phyloP scores from a whole-genome alignment of 495 filamentous ascomycete species.

The Lasiosphaeria hispida region DNA sequence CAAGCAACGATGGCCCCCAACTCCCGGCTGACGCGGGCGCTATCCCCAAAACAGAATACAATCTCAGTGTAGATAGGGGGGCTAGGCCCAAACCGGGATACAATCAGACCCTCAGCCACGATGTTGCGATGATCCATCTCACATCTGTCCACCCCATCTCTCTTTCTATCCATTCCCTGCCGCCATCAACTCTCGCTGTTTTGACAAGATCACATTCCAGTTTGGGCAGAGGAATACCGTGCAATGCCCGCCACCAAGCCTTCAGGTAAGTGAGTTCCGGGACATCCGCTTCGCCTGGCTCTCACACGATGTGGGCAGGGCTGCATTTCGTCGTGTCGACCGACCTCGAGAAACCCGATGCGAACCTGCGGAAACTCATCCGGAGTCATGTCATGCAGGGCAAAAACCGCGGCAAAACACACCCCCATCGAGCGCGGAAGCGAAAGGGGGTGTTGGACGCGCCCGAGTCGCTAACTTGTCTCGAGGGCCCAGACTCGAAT shows the following conservation, averaged over 20 bases:
- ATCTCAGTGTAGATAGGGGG: neutral
- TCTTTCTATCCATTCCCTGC: too few species aligned
- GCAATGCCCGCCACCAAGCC: neutral
- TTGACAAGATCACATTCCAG: too few species aligned
- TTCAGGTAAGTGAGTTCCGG: neutral
- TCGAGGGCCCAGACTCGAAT: too few species aligned
- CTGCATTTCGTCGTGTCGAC: conserved; percentile 34
- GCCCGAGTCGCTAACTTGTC: too few species aligned
- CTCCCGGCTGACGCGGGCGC: too few species aligned
- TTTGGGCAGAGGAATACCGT: too few species aligned
- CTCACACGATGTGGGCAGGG: neutral
- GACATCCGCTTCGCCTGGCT: neutral
- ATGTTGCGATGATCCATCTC: neutral
- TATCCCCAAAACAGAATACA: conserved; percentile 4
- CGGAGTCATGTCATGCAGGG: conserved; percentile 51
- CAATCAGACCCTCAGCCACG: neutral
- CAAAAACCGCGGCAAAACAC: conserved; percentile 37
- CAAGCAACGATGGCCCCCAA: too few species aligned
- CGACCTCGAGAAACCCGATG: conserved; percentile 26
- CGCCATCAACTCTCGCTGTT: too few species aligned
- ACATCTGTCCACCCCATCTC: too few species aligned
- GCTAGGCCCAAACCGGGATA: neutral
- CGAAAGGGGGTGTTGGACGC: too few species aligned
- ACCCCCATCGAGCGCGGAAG: too few species aligned
- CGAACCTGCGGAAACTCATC: conserved; percentile 39